phyloP scores from a whole-genome alignment of 2,329 filamentous ascomycete genomes.

The Rutstroemia sp. region DNA sequence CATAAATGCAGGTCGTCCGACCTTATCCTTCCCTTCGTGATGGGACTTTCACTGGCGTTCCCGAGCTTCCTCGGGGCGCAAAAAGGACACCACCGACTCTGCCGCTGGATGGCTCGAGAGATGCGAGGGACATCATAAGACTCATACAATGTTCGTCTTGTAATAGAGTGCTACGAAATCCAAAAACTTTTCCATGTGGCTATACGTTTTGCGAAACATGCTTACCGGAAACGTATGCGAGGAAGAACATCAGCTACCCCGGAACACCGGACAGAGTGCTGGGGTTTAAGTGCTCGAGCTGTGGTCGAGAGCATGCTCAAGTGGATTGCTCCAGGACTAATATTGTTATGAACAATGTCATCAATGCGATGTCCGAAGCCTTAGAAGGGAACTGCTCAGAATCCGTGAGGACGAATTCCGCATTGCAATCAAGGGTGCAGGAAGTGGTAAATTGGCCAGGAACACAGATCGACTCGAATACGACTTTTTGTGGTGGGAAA shows the following conservation, averaged over 20 bases:
- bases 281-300: slow-evolving; percentile 42
- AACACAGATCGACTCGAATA: too few relatives aligned
- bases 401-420: background rate
- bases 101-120: slow-evolving; percentile 24
- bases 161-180: slow-evolving; percentile 57
- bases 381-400: background rate
- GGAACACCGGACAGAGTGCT: slow-evolving; percentile 56
- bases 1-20: too few relatives aligned
- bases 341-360: slow-evolving; percentile 9
- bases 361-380: background rate
- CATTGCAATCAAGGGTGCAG: background rate
- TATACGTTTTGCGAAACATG: slow-evolving; percentile 70
- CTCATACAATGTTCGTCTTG: slow-evolving; percentile 74
- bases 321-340: slow-evolving; percentile 67
- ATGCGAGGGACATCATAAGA: slow-evolving; percentile 59
- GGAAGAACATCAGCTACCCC: slow-evolving; percentile 68
- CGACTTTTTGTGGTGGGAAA: too few relatives aligned
- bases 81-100: background rate
- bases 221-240: slow-evolving; percentile 56
- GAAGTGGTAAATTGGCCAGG: background rate
- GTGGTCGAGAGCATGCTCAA: slow-evolving; percentile 63
- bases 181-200: slow-evolving; percentile 76
- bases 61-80: too few relatives aligned
- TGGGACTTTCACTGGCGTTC: too few relatives aligned
- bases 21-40: too few relatives aligned